Evolutionary conservation across 2,329 filamentous ascomycete species (phyloP), one percentile per base, ranked within the genome.

Genomic region (Periconia digitata): DNA sequence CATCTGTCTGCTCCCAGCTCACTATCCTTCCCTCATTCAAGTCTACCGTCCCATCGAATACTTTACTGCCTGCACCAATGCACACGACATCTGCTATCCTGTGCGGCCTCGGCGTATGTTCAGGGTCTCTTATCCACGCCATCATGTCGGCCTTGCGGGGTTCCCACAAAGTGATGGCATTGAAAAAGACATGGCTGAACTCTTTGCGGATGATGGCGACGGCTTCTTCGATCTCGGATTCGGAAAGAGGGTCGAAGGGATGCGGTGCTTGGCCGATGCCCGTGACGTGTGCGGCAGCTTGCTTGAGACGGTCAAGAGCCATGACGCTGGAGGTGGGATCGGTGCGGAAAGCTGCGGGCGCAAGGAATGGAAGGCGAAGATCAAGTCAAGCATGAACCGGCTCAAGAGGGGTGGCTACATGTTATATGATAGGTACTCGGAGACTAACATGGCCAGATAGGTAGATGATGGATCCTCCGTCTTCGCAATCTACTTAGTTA

Each of bases 141-240:
- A 85, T 78, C 89, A 95, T 91, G 60, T 90, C 85, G 39, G 80
- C 84, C 78, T 96, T 96, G 55, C 86, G 86, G 41, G 91, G 91
- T 76, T 96, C 91, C 62, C 85, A 86, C 22, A 95, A 77, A 2
- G 89, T 88, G 47, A 96, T 85, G 2, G 91, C 88, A 76, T 96
- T 94, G 81, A 92, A 96, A 71, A 85, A 84, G 50, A 95, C 79
- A 41, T 86, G 78, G 48, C 83, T 78, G 67, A 95, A 79, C 50
- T 86, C 79, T 59, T 85, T 83, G 52, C 84, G 85, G 55, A 95
- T 79, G 24, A 89, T 76, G 1, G 80, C 74, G 43, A 91, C 86
- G 6, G 85, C 84, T 17, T 80, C 74, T 60, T 87, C 85, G 59
- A 95, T 95, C 72, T 95, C 91, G 2, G 76, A 72, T 8, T 80